Evolutionary conservation across 2,329 filamentous ascomycete genomes (phyloP), one percentile per base, ranked within the genome.

Genomic region (Penicillium rolfsii): DNA sequence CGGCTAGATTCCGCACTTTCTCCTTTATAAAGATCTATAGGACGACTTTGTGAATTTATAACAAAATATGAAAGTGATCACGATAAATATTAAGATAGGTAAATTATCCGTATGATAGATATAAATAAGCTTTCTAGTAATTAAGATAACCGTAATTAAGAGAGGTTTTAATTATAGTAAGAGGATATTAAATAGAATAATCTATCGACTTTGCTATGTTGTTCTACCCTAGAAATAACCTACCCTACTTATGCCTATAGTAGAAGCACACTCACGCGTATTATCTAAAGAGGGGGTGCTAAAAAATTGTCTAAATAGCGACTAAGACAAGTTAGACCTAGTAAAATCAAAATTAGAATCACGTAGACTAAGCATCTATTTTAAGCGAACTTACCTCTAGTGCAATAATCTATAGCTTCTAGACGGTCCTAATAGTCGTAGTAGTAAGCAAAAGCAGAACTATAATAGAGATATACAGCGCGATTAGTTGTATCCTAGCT

Each of bases 381-480:
- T 46, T 22, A 46, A 46, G 43, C 43, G 43, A 46, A 48, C 45
- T 48, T 48, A 48, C 45, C 45, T 48, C 45, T 24, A 48, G 45
- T 48, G 45, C 45, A 48, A 48, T 48, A 48, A 48, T 28, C 45
- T 24, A 48, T 5, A 48, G 22, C 22, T 48, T 48, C 45, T 24
- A 48, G 45, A 48, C 45, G 1, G 45, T 48, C 45, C 45, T 24
- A 48, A 48, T 28, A 28, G 22, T 8, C 22, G 45, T 24, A 28
- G 3, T 48, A 48, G 45, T 12, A 8, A 48, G 45, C 45, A 48
- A 48, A 48, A 48, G 45, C 45, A 48, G 45, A 48, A 28, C 45
- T 24, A 48, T 28, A 24, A 48, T 24, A 48, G 45, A 48, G 45
- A 28, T 24, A 48, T 48, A 48, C 45, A 48, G 45, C 45, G 45